Evolutionary conservation across 2,329 filamentous ascomycete genomes (phyloP), one percentile per base, ranked within the genome.

Genomic region (Talaromyces sp.): DNA sequence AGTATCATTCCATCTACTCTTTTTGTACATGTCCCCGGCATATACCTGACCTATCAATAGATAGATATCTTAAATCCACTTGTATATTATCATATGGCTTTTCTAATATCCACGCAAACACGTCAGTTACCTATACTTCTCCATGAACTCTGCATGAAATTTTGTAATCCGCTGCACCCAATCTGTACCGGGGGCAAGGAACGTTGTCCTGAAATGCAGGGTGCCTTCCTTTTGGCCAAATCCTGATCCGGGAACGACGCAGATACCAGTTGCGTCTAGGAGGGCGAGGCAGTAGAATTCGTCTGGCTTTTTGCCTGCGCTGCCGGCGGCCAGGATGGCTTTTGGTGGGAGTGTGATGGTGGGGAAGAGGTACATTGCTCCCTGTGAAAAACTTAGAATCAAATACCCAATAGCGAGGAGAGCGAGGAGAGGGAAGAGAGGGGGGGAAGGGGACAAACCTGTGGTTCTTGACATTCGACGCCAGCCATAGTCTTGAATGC

Each of bases 291-390:
- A 93, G 84, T 99, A 99, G 82, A 96, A 97, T 79, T 98, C 94
- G 73, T 99, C 95, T 1, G 94, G 81, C 13, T 84, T 82, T 74
- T 90, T 90, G 72, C 87, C 88, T 76, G 93, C 91, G 67, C 88
- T 81, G 73, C 83, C 78, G 41, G 95, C 95, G 16, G 91, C 91
- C 69, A 89, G 88, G 67, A 89, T 79, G 47, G 93, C 95, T 80
- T 91, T 92, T 27, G 80, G 71, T 1, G 95, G 87, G 27, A 99
- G 83, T 39, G 83, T 87, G 80, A 99, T 96, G 71, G 92, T 95
- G 27, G 95, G 95, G 87, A 98, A 99, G 73, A 99, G 90, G 82
- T 99, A 99, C 95, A 99, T 99, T 76, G 91, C 90, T 67, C 95
- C 95, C 85, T 97, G 69, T 31, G 39, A 60, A 10, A 16, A 16